Conservation (phyloP, 2,329 filamentous ascomycete genomes). For the Microthyrium microscopicum region DNA sequence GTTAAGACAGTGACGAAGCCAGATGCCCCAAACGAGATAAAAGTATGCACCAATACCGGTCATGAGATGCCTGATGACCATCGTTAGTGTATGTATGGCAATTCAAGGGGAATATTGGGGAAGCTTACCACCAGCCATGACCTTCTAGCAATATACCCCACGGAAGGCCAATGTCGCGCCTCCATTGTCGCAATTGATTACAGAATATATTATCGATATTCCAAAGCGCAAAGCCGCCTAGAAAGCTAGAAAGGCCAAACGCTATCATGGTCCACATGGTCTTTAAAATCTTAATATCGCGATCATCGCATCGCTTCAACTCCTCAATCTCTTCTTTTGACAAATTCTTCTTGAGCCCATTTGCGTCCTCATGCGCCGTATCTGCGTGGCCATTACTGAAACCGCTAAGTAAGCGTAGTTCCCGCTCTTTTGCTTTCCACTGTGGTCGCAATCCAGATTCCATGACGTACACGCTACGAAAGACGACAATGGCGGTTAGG, state of each 20-base stretch:
- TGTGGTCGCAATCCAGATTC: slow-evolving; percentile 46
- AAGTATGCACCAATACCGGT: slow-evolving; percentile 71
- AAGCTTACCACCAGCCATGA: slow-evolving; percentile 52
- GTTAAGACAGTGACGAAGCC: slow-evolving; percentile 62
- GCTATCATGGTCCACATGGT: slow-evolving; percentile 64
- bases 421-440: slow-evolving; percentile 27
- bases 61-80: slow-evolving; percentile 51
- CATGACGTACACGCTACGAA: slow-evolving; percentile 65
- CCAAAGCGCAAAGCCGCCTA: slow-evolving; percentile 64
- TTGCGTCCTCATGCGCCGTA: slow-evolving; percentile 9
- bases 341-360: slow-evolving; percentile 26
- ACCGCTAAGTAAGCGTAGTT: slow-evolving; percentile 16
- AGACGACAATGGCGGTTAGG: slow-evolving; percentile 52
- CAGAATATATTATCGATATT: slow-evolving; percentile 67
- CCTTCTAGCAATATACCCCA: slow-evolving; percentile 65
- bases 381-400: neutral
- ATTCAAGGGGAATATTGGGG: slow-evolving; percentile 1
- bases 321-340: slow-evolving; percentile 10
- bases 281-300: slow-evolving; percentile 40
- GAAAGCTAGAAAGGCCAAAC: slow-evolving; percentile 51
- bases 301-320: slow-evolving; percentile 32
- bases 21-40: slow-evolving; percentile 71
- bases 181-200: slow-evolving; percentile 44
- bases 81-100: neutral
- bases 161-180: slow-evolving; percentile 53